phyloP scores from a whole-genome alignment of 371 early-diverging fungal genomes.

The Entomophthora muscae region DNA sequence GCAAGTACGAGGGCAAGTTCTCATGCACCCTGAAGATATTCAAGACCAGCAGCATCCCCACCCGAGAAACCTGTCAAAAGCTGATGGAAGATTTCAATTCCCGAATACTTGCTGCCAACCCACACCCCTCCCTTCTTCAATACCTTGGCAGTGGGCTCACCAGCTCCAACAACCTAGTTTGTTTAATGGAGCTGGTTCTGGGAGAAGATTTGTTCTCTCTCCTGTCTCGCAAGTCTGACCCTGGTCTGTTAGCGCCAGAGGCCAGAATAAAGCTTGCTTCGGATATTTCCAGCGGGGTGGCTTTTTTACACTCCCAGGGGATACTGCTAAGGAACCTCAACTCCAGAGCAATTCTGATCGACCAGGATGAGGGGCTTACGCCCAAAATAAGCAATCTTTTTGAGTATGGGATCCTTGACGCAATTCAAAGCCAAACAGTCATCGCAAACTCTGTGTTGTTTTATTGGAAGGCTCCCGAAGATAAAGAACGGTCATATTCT shows the following conservation, averaged over 20 bases:
- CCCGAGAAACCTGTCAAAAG: not conserved
- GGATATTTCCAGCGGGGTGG: not conserved
- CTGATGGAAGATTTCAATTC: not conserved
- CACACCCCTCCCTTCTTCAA: not conserved
- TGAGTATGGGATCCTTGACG: not conserved
- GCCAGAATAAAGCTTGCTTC: not conserved
- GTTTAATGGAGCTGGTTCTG: not conserved
- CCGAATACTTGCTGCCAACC: not conserved
- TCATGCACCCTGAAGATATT: not conserved
- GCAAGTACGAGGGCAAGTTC: not conserved
- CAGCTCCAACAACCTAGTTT: not conserved
- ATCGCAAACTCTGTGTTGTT: not conserved
- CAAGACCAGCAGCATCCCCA: not conserved
- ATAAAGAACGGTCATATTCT: not conserved
- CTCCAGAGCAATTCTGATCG: not conserved
- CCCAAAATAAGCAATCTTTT: not conserved
- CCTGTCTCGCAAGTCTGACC: not conserved
- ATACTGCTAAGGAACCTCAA: not conserved
- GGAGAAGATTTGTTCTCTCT: not conserved
- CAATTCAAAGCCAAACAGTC: not conserved
- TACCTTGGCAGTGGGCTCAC: not conserved
- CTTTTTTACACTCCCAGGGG: not conserved
- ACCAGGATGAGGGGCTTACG: not conserved
- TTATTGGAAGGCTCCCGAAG: slow-evolving; percentile 3
- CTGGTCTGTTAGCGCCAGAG: not conserved